Conservation (phyloP, 495 filamentous ascomycete species). For the Xylaria castorea region DNA sequence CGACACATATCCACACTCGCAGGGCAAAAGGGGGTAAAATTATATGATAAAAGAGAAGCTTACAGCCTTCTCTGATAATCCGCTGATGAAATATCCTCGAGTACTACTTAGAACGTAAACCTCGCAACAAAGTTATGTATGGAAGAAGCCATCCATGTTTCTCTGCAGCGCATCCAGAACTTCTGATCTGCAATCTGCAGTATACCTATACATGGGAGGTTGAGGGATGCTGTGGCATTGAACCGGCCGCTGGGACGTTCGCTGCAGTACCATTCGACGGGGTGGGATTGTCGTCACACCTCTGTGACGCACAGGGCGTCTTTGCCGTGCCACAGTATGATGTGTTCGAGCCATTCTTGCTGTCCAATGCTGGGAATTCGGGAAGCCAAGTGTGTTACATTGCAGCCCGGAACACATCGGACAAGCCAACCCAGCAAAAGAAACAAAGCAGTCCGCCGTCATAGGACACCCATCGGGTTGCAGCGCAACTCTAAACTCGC, state of each 20-base stretch:
- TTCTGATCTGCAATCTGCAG: slow-evolving; percentile 21
- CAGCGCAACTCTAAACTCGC: slow-evolving; percentile 20
- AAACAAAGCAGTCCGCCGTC: slow-evolving; percentile 19
- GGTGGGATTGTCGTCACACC: slow-evolving; percentile 5
- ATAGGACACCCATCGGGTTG: slow-evolving; percentile 15
- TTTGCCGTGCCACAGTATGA: slow-evolving; percentile 11
- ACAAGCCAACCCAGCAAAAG: slow-evolving; percentile 16
- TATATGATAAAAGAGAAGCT: neutral
- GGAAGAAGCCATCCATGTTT: slow-evolving; percentile 3
- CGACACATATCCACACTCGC: neutral
- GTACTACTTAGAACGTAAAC: neutral
- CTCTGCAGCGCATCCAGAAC: slow-evolving; percentile 21
- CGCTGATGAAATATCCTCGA: neutral
- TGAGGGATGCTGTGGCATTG: slow-evolving; percentile 19
- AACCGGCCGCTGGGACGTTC: slow-evolving; percentile 16
- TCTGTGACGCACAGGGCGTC: slow-evolving; percentile 4
- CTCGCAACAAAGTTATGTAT: neutral
- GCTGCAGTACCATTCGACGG: slow-evolving; percentile 15
- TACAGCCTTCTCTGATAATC: slow-evolving; percentile 3
- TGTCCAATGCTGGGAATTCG: slow-evolving; percentile 19
- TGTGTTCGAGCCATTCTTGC: slow-evolving; percentile 22
- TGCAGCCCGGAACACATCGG: slow-evolving; percentile 19
- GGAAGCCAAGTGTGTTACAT: slow-evolving; percentile 18
- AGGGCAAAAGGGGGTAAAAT: neutral
- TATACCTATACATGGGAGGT: neutral